Conservation (phyloP, 345 rosid species). For the Rhodamnia rubescens region DNA sequence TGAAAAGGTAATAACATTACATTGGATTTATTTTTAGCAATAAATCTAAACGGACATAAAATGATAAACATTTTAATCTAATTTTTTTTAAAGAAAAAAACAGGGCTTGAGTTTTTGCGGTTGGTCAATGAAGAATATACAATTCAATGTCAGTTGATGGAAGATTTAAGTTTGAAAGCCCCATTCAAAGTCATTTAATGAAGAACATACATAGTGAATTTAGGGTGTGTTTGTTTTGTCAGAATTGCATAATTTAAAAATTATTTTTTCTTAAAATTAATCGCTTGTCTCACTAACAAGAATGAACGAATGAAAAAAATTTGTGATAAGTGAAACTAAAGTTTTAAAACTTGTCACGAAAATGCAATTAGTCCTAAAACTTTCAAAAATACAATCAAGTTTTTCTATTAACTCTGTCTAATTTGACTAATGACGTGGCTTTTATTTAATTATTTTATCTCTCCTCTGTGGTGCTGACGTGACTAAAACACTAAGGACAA, state of each 20-base stretch:
- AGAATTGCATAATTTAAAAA: neutral
- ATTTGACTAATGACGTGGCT: too few species aligned
- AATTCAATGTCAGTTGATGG: neutral
- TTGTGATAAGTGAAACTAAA: too few species aligned
- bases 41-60: neutral
- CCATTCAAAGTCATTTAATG: neutral
- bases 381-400: too few species aligned
- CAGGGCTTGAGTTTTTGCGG: neutral
- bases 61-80: neutral
- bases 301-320: neutral
- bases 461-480: too few species aligned
- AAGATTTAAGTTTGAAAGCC: neutral
- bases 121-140: neutral
- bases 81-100: too few species aligned
- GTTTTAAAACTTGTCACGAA: too few species aligned
- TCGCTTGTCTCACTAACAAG: neutral
- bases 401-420: too few species aligned
- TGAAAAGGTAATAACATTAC: neutral
- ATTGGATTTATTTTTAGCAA: neutral
- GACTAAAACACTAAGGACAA: too few species aligned
- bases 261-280: neutral
- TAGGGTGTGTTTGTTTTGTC: neutral
- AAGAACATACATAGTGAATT: neutral
- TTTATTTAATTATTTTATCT: too few species aligned
- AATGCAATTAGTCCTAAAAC: too few species aligned